phyloP scores from a whole-genome alignment of 495 filamentous ascomycete genomes.

The Aspergillus heteromorphus region DNA sequence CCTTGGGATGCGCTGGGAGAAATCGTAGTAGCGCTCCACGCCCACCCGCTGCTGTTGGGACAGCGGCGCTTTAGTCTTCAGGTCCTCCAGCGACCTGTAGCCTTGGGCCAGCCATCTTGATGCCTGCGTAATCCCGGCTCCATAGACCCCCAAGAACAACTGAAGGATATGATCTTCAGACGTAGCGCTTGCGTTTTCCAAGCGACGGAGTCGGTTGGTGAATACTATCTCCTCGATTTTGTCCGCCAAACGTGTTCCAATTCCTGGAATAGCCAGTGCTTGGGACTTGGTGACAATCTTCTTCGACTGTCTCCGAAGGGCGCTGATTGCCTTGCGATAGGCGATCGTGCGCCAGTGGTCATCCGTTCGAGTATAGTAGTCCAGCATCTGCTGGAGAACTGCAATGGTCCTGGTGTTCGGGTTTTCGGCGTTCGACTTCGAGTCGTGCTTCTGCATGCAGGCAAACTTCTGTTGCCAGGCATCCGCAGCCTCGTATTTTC shows the following conservation, averaged over 20 bases:
- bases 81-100: constrained; percentile 66
- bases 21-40: constrained; percentile 76
- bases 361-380: constrained; percentile 67
- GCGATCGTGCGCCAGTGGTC: constrained; percentile 79
- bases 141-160: constrained; percentile 73
- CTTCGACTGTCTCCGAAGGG: constrained; percentile 59
- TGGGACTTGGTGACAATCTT: constrained; percentile 65
- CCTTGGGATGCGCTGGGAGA: constrained; percentile 76
- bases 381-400: constrained; percentile 74
- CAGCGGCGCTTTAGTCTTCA: constrained; percentile 59
- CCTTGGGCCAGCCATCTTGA: constrained; percentile 75
- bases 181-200: constrained; percentile 65
- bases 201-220: constrained; percentile 67
- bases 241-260: constrained; percentile 70
- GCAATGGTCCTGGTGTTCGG: constrained; percentile 75
- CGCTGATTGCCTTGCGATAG: constrained; percentile 75
- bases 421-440: constrained; percentile 28
- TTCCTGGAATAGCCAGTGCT: constrained; percentile 61
- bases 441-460: constrained; percentile 62
- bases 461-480: constrained; percentile 52
- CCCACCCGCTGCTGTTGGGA: constrained; percentile 72
- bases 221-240: constrained; percentile 90
- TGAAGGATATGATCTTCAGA: constrained; percentile 58
- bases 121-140: constrained; percentile 66
- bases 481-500: constrained; percentile 12